Evolutionary conservation across 352 stramenopile species (phyloP).

Genomic region (Globisporangium canariense): DNA sequence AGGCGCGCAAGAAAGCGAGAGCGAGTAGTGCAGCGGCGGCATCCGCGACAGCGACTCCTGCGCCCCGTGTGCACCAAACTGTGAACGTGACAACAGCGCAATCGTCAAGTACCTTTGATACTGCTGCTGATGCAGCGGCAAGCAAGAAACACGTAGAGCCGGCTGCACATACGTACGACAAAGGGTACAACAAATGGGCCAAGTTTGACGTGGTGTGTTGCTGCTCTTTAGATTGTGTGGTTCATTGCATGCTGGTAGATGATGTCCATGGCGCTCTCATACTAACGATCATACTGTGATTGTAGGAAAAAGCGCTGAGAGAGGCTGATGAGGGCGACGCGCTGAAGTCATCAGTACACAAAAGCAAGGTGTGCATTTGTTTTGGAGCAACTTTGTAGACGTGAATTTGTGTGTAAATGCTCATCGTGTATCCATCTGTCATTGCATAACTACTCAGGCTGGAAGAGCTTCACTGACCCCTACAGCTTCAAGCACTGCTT

Average conservation of each 20-base stretch:
- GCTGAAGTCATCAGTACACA: neutral
- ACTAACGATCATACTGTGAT: neutral
- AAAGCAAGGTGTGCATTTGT: neutral
- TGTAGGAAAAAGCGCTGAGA: slow-evolving; percentile 44
- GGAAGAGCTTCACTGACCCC: neutral
- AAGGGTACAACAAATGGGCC: slow-evolving; percentile 89
- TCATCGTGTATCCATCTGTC: neutral
- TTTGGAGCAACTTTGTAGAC: neutral
- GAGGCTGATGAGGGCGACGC: slow-evolving; percentile 33
- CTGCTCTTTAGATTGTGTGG: neutral
- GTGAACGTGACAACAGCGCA: neutral
- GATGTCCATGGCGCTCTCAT: neutral
- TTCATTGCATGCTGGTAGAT: neutral
- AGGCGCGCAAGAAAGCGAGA: slow-evolving; percentile 24
- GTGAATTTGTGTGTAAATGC: neutral
- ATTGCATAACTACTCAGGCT: neutral
- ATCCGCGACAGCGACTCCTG: neutral
- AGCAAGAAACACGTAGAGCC: slow-evolving; percentile 27
- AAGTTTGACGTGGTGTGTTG: slow-evolving; percentile 80
- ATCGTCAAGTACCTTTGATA: neutral
- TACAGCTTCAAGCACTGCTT: neutral
- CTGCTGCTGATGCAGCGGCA: neutral
- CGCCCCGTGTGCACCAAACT: slow-evolving; percentile 21
- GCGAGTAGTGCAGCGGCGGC: slow-evolving; percentile 4
- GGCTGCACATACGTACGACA: slow-evolving; percentile 84